Evolutionary conservation across 225 moss, liverwort and hornwort genomes (phyloP).

Genomic region (Antitrichia curtipendula): DNA sequence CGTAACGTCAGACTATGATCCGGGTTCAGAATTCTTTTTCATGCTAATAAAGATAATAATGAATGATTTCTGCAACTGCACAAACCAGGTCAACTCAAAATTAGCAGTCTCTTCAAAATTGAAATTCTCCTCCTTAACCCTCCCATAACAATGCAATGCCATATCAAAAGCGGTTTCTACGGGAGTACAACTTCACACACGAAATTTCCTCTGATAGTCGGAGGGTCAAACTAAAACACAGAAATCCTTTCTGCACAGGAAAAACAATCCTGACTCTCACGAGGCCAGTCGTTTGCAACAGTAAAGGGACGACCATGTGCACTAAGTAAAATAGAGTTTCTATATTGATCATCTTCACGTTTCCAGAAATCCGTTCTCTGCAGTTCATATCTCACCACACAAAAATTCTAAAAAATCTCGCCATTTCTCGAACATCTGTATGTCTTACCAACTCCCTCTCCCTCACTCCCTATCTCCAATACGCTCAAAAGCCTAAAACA

Average conservation of each 20-base stretch:
- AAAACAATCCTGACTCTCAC: background rate
- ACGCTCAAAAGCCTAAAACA: background rate
- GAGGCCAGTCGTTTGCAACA: background rate
- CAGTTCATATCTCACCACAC: background rate
- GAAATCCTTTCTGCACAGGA: background rate
- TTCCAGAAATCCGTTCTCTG: background rate
- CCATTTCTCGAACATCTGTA: background rate
- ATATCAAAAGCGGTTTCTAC: background rate
- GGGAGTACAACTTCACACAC: background rate
- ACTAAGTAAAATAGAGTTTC: no score
- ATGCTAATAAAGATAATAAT: background rate
- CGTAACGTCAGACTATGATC: background rate
- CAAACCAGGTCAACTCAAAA: background rate
- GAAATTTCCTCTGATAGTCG: background rate
- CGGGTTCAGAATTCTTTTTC: background rate
- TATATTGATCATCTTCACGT: background rate
- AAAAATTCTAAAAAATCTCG: background rate
- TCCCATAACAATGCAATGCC: background rate
- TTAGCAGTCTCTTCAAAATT: background rate
- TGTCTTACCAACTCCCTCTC: background rate
- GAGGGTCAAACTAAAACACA: background rate
- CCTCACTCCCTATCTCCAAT: background rate
- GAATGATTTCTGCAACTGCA: background rate
- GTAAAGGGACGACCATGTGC: background rate
- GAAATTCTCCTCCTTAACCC: background rate